phyloP scores from a whole-genome alignment of 768 basidiomycete species.

The Favolaschia claudopus region DNA sequence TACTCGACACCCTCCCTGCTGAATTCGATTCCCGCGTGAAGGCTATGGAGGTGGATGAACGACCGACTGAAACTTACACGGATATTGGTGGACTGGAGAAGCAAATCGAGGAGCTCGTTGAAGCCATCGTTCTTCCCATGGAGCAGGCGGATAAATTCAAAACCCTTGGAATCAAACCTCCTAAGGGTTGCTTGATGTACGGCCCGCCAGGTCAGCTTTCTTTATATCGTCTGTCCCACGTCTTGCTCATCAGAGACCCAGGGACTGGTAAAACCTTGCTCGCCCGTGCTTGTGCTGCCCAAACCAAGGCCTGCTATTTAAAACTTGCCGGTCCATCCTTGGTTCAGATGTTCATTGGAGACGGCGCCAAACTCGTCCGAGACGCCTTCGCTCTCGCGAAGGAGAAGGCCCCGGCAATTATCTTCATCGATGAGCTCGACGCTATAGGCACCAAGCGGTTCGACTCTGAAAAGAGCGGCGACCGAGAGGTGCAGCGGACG shows the following conservation, averaged over 20 bases:
- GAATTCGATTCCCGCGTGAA: constrained; percentile 99
- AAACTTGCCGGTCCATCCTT: constrained; percentile 97
- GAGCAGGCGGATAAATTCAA: constrained; percentile 99
- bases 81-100: constrained; percentile 99
- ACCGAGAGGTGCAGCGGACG: constrained; percentile 99
- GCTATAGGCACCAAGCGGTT: constrained; percentile 99
- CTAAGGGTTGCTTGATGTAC: constrained; percentile 99
- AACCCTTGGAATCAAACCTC: constrained; percentile 95
- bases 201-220: constrained; percentile 86
- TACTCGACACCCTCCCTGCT: constrained; percentile 93
- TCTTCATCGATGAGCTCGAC: constrained; percentile 98
- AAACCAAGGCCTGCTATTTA: constrained; percentile 97
- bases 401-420: constrained; percentile 98
- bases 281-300: constrained; percentile 96
- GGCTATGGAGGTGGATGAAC: constrained; percentile 99
- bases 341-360: constrained; percentile 99
- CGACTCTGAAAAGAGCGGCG: constrained; percentile 98
- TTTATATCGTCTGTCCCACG: neutral
- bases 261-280: constrained; percentile 97
- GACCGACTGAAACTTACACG: constrained; percentile 96
- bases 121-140: constrained; percentile 98
- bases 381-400: constrained; percentile 98
- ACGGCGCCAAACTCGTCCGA: constrained; percentile 97
- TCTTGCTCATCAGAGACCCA: constrained; percentile 32
- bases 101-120: constrained; percentile 98